phyloP scores from a whole-genome alignment of 495 filamentous ascomycete species.

The Astrocystis sublimbata region DNA sequence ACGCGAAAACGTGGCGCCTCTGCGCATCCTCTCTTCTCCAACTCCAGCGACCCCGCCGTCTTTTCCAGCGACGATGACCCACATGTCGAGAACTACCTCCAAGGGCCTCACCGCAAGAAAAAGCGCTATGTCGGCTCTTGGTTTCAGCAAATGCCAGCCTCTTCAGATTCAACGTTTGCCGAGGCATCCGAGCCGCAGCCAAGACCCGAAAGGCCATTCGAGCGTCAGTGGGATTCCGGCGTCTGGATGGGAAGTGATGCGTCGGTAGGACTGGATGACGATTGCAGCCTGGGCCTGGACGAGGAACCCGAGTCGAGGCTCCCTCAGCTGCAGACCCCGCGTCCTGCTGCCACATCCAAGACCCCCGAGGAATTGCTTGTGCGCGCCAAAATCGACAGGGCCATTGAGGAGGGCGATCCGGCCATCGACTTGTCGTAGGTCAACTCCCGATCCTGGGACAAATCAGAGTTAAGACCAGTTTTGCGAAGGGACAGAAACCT shows the following conservation, averaged over 20 bases:
- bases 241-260: constrained; percentile 76
- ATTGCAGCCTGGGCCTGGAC: constrained; percentile 26
- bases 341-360: constrained; percentile 16
- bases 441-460: neutral
- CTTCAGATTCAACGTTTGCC: constrained; percentile 43
- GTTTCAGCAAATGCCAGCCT: constrained; percentile 60
- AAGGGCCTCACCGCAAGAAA: constrained; percentile 59
- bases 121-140: constrained; percentile 68
- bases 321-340: constrained; percentile 23
- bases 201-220: constrained; percentile 55
- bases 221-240: constrained; percentile 73
- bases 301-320: constrained; percentile 23
- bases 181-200: constrained; percentile 33
- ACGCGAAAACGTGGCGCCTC: constrained; percentile 43
- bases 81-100: constrained; percentile 67
- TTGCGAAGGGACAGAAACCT: neutral
- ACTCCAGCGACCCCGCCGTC: constrained; percentile 71
- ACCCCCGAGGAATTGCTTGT: constrained; percentile 36
- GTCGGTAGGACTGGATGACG: constrained; percentile 44
- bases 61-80: constrained; percentile 81
- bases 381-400: constrained; percentile 48
- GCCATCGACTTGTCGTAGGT: constrained; percentile 55
- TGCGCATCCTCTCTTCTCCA: constrained; percentile 29
- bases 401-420: constrained; percentile 62
- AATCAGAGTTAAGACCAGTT: neutral